Evolutionary conservation across 768 basidiomycete genomes (phyloP).

Genomic region (Trametes cubensis): DNA sequence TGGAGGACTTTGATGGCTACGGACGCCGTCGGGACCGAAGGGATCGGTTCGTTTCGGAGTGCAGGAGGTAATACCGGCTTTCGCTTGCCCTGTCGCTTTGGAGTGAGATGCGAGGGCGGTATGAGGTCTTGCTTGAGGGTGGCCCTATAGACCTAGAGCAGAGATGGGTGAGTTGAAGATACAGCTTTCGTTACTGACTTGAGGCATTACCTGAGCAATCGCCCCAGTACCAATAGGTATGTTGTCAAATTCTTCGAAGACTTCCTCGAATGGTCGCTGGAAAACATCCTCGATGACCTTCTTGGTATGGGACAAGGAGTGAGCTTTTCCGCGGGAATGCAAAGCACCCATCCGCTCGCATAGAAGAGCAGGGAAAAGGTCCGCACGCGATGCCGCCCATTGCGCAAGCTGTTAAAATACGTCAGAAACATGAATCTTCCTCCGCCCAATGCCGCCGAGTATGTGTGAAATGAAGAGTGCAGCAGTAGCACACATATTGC

Average conservation of each 20-base stretch:
- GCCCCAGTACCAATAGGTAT: slow-evolving; percentile 95
- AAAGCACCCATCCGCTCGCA: slow-evolving; percentile 84
- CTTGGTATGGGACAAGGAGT: slow-evolving; percentile 79
- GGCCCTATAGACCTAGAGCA: slow-evolving; percentile 79
- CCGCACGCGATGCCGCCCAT: slow-evolving; percentile 96
- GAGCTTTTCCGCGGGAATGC: slow-evolving; percentile 86
- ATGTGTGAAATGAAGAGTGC: background rate
- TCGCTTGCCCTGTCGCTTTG: slow-evolving; percentile 58
- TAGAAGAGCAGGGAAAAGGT: slow-evolving; percentile 85
- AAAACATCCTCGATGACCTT: slow-evolving; percentile 83
- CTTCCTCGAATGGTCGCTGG: slow-evolving; percentile 77
- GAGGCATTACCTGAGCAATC: slow-evolving; percentile 79
- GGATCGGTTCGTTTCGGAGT: slow-evolving; percentile 55
- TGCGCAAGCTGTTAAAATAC: slow-evolving; percentile 74
- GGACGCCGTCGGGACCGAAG: slow-evolving; percentile 76
- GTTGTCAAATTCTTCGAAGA: slow-evolving; percentile 89
- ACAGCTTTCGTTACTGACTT: background rate
- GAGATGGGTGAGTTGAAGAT: slow-evolving; percentile 1
- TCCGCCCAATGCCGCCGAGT: background rate
- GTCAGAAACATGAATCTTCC: no score
- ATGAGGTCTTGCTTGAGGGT: slow-evolving; percentile 82
- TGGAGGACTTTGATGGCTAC: slow-evolving; percentile 98
- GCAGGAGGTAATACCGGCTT: slow-evolving; percentile 56
- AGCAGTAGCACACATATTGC: no score
- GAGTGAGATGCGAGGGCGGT: slow-evolving; percentile 80